phyloP scores from a whole-genome alignment of 805 yeast species.

The Yamadazyma laniorum region DNA sequence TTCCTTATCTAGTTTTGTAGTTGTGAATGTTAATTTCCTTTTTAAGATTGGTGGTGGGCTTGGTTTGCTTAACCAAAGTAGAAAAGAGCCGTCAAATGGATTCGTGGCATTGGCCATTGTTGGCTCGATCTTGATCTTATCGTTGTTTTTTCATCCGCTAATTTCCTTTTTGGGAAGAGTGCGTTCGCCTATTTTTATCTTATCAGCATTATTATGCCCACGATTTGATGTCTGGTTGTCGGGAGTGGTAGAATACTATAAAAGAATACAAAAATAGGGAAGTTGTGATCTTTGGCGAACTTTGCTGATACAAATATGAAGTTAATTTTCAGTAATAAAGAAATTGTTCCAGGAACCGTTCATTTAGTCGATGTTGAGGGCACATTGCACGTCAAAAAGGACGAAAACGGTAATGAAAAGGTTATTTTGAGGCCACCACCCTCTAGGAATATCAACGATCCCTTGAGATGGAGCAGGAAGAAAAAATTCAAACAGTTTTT shows the following conservation, averaged over 20 bases:
- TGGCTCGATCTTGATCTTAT: too few species aligned
- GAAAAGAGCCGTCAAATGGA: too few species aligned
- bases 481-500: conserved; percentile 32
- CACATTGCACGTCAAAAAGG: conserved; percentile 18
- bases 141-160: conserved; percentile 1
- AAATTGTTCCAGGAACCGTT: conserved; percentile 32
- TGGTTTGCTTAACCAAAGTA: too few species aligned
- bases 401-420: conserved; percentile 15
- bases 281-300: too few species aligned
- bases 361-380: conserved; percentile 33
- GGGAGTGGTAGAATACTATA: neutral
- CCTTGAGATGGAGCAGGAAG: conserved; percentile 31
- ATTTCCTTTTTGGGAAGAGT: conserved; percentile 2
- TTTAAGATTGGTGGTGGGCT: too few species aligned
- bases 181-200: conserved; percentile 1
- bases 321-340: too few species aligned
- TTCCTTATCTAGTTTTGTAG: too few species aligned
- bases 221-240: too few species aligned
- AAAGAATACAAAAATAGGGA: neutral
- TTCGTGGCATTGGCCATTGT: too few species aligned
- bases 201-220: too few species aligned
- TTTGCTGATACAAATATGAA: too few species aligned
- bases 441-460: conserved; percentile 31
- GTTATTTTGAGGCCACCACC: conserved; percentile 38
- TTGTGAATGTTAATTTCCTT: too few species aligned